phyloP scores from a whole-genome alignment of 495 filamentous ascomycete species.

The Penicillium mononematosum region DNA sequence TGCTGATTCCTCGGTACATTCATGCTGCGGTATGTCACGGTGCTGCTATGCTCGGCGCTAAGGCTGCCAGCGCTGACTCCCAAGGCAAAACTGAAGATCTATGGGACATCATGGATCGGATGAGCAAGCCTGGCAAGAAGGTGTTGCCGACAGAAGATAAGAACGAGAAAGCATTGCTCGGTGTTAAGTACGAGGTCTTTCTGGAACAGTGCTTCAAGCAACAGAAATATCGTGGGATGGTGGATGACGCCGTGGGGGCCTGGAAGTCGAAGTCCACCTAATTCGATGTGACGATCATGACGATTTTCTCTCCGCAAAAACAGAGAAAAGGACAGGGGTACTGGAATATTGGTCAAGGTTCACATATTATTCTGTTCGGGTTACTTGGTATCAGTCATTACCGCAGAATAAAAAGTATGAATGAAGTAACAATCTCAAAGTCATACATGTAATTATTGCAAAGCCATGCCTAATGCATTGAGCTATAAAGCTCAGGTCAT shows the following conservation, averaged over 20 bases:
- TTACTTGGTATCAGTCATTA: conserved; percentile 11
- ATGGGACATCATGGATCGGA: conserved; percentile 96
- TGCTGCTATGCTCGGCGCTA: conserved; percentile 94
- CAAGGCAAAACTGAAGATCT: conserved; percentile 80
- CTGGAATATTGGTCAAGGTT: background rate
- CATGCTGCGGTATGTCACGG: conserved; percentile 96
- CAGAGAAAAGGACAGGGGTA: background rate
- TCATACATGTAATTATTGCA: background rate
- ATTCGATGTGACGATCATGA: background rate
- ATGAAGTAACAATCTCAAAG: background rate
- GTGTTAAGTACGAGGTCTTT: conserved; percentile 77
- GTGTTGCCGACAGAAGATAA: conserved; percentile 67
- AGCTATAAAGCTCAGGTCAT: conserved; percentile 1
- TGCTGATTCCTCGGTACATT: conserved; percentile 86
- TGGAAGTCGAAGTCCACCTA: conserved; percentile 31
- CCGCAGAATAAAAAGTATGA: background rate
- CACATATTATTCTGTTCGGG: background rate
- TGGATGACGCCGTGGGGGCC: conserved; percentile 58
- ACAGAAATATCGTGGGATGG: conserved; percentile 57
- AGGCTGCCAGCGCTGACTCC: conserved; percentile 75
- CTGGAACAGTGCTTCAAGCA: conserved; percentile 64
- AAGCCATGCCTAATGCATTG: conserved; percentile 3
- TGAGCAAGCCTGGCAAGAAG: conserved; percentile 89
- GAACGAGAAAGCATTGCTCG: conserved; percentile 74
- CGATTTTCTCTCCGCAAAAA: background rate